Evolutionary conservation across 1,284 basidiomycete species (phyloP), one percentile per base, ranked within the genome.

Genomic region (Malassezia brasiliensis): DNA sequence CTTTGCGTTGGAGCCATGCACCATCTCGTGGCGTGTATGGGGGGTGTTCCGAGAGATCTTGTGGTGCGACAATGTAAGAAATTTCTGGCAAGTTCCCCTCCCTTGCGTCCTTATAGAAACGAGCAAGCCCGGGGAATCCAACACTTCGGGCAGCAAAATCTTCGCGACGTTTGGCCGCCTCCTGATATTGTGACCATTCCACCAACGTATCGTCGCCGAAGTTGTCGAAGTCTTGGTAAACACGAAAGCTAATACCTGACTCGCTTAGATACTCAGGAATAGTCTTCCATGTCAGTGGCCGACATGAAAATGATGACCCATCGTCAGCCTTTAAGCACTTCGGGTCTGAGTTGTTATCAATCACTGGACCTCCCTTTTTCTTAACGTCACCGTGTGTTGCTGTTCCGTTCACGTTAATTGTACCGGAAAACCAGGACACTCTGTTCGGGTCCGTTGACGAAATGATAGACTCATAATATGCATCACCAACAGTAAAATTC

Each of bases 21-120:
- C 68, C 68, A 44, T 70, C 67, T 1, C 50, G 36, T 0, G 68
- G 63, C 3, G 47, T 55, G 42, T 57, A 68, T 0, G 68, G 68
- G 3, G 68, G 68, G 40, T 70, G 68, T 42, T 70, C 68, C 28
- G 57, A 62, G 4, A 70, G 53, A 35, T 70, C 64, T 20, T 58
- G 56, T 0, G 68, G 65, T 2, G 66, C 67, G 37, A 70, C 60
- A 30, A 70, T 60, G 49, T 66, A 65, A 30, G 66, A 68, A 5
- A 70, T 66, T 35, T 65, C 49, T 3, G 68, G 68, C 17, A 70
- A 53, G 2, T 48, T 66, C 11, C 68, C 68, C 1, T 42, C 45
- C 25, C 56, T 54, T 0, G 68, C 68, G 52, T 68, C 67, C 30
- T 50, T 22, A 48, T 64, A 66, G 50, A 70, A 70, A 14, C 50